phyloP scores from a whole-genome alignment of 2,329 filamentous ascomycete species.

The Xylariaceae sp. region DNA sequence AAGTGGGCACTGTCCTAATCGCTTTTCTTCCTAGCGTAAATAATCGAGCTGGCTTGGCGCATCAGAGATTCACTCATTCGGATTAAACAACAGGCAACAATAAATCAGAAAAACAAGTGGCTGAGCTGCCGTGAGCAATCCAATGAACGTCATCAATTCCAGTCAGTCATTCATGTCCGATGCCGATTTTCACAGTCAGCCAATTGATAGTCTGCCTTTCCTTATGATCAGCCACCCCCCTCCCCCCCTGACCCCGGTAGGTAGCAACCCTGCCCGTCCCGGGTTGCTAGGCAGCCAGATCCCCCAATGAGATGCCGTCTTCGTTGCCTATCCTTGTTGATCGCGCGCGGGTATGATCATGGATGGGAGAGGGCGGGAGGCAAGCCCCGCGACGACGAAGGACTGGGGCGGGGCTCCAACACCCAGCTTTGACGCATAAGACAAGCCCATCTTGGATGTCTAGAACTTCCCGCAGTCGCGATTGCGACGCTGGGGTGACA shows the following conservation, averaged over 20 bases:
- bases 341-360: neutral
- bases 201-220: no score
- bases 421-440: neutral
- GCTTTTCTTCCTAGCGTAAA: no score
- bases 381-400: constrained; percentile 12
- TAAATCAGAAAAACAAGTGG: neutral
- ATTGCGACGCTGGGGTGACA: constrained; percentile 2
- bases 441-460: no score
- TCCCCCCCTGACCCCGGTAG: neutral
- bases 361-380: neutral
- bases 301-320: neutral
- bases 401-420: constrained; percentile 5
- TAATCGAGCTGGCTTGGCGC: no score
- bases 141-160: neutral
- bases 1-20: no score
- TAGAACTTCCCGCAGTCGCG: neutral
- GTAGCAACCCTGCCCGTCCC: neutral
- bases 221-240: neutral
- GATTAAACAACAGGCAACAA: no score
- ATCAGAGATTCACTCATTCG: no score
- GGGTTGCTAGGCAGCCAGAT: constrained; percentile 8
- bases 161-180: neutral
- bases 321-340: neutral
- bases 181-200: no score
- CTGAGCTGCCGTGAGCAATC: neutral